Percentiles rank a stretch among this genome's conserved stretches.
These are phyloP conservation scores for Acacia melanoxylon DNA, from an alignment of 306 rosid species.

Conservation along the genomic window DNA sequence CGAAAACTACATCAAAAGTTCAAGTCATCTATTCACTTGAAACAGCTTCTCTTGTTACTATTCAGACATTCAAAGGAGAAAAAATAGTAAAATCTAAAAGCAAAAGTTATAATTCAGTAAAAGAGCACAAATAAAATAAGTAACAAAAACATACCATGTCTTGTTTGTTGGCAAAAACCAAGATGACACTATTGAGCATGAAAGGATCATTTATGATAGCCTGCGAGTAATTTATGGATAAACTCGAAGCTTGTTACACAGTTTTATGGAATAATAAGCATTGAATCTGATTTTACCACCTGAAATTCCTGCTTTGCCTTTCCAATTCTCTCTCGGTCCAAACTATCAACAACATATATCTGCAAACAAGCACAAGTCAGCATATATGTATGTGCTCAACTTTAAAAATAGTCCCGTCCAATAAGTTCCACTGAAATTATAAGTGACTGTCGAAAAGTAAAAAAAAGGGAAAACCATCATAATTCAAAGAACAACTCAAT, in stretches of 20 bases:
- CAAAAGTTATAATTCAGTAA: slow-evolving; percentile 12
- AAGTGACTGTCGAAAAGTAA: neutral
- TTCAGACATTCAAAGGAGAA: neutral
- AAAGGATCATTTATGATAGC: slow-evolving; percentile 92
- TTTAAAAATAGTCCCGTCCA: neutral
- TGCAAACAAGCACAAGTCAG: slow-evolving; percentile 39
- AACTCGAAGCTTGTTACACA: slow-evolving; percentile 26
- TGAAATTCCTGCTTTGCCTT: slow-evolving; percentile 91
- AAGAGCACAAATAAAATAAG: slow-evolving; percentile 26
- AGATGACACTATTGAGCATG: slow-evolving; percentile 92
- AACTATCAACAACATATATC: slow-evolving; percentile 93
- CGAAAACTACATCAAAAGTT: neutral
- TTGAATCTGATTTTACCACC: slow-evolving; percentile 47
- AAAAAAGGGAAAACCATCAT: slow-evolving; percentile 21
- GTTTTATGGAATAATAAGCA: slow-evolving; percentile 15
- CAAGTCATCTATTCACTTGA: neutral
- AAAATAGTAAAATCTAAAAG: neutral
- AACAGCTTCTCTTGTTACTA: neutral
- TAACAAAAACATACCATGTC: slow-evolving; percentile 74
- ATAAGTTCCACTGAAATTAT: neutral
- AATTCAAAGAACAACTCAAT: neutral
- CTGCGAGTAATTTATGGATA: slow-evolving; percentile 51
- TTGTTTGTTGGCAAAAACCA: slow-evolving; percentile 96
- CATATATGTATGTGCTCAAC: neutral
- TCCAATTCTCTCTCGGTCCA: slow-evolving; percentile 92